Base-by-base conservation (phyloP, 140 eudicot genomes). In the Cichorium intybus region DNA sequence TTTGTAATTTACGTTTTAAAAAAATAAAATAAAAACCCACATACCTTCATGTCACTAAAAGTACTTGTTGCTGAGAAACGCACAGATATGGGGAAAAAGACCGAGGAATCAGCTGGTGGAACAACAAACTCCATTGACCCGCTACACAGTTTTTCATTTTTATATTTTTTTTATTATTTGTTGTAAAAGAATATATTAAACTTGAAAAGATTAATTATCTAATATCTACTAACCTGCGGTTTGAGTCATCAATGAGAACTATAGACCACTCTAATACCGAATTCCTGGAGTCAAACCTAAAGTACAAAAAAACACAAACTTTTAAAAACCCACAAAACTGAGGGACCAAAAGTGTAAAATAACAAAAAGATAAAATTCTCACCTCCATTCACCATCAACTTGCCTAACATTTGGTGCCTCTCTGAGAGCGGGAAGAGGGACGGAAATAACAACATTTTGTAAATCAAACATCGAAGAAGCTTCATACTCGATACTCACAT, bases 321-420 rank as follows among this genome's bases (percentile, higher is more conserved):
- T 18, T 64, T 18, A 46, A 47, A 43, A 14, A 15, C 4, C 18
- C 1, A n/a, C n/a, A n/a, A 26, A 56, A 29, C 62, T 16, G 5
- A 6, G 10, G 3, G 6, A 16, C 10, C 27, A 31, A 31, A 58
- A 12, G 31, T 35, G 31, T 60, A 16, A 39, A 1, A 24, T 7
- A 18, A 14, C 6, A 20, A 41, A 37, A 6, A 60, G 3, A 27
- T 21, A 17, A 64, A 31, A 53, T 48, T 9, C 66, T 84, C 24
- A 88, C 98, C 95, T 88, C 96, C 95, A 88, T 47, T 88, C 98
- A 24, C 98, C 98, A 71, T 92, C 98, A 43, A 92, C 80, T 79
- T 92, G 96, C 67, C 58, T 85, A 27, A 92, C 90, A 61, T 49
- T 88, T 59, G 98, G 98, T 35, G 93, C 88, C 55, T 90, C 97